These are phyloP conservation scores for Gardenia jasminoides DNA, from an alignment of 257 asterid genomes.

Conservation along the genomic window DNA sequence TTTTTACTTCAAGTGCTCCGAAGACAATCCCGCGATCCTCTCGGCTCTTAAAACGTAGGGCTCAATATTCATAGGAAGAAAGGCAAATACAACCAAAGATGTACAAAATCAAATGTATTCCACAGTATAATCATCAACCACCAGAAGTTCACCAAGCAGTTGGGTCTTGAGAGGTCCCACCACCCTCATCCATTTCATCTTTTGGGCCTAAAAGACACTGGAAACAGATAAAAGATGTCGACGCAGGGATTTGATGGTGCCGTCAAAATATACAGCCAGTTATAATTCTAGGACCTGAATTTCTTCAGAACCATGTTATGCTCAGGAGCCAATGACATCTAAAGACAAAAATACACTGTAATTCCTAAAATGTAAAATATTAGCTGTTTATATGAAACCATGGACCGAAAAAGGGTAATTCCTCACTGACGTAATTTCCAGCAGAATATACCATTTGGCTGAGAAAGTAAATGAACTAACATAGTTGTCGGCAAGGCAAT, in stretches of 20 bases:
- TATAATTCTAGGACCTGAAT: background rate
- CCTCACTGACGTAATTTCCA: background rate
- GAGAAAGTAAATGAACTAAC: background rate
- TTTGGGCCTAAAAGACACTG: background rate
- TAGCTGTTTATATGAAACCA: background rate
- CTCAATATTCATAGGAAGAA: background rate
- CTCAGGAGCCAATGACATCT: background rate
- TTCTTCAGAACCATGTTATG: background rate
- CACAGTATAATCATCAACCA: background rate
- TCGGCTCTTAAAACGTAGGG: background rate
- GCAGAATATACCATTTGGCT: background rate
- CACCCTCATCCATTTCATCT: background rate
- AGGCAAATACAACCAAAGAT: background rate
- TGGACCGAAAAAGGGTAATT: background rate
- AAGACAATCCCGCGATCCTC: background rate
- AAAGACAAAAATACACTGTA: background rate
- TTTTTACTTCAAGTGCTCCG: constrained; percentile 30
- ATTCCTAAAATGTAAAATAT: background rate
- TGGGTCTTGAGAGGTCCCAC: too few species aligned
- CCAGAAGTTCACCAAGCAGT: too few species aligned
- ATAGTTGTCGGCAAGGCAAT: background rate
- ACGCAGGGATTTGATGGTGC: background rate
- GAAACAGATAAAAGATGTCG: background rate
- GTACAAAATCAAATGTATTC: too few species aligned
- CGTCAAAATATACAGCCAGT: background rate